phyloP scores from a whole-genome alignment of 371 early-diverging fungal genomes.

The Rhizopus delemar region DNA sequence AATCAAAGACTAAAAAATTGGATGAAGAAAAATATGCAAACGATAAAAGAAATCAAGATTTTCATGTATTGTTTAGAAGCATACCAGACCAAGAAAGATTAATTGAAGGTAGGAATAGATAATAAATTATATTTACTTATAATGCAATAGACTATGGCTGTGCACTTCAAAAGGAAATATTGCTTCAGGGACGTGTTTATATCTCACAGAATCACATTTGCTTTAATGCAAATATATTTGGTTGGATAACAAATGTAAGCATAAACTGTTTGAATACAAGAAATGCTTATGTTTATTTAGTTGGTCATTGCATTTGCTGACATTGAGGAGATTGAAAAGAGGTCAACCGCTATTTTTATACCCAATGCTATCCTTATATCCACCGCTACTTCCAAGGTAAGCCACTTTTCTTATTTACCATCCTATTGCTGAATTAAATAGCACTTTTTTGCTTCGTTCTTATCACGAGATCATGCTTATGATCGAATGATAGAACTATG shows the following conservation, averaged over 20 bases:
- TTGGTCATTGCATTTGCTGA: slow-evolving; percentile 80
- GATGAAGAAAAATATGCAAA: slow-evolving; percentile 24
- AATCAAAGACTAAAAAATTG: not conserved
- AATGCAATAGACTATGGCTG: slow-evolving; percentile 77
- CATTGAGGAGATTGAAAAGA: slow-evolving; percentile 77
- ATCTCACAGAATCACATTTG: slow-evolving; percentile 85
- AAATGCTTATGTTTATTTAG: slow-evolving; percentile 27
- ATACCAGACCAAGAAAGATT: slow-evolving; percentile 58
- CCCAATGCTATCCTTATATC: slow-evolving; percentile 83
- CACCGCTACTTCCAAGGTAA: slow-evolving; percentile 65
- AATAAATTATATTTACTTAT: not conserved
- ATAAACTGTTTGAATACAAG: not conserved
- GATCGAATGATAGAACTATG: slow-evolving; percentile 70
- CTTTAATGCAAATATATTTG: slow-evolving; percentile 95
- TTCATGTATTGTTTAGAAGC: slow-evolving; percentile 57
- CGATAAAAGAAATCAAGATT: slow-evolving; percentile 51
- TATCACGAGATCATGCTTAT: slow-evolving; percentile 78
- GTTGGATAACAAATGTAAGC: slow-evolving; percentile 87
- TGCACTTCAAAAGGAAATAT: slow-evolving; percentile 91
- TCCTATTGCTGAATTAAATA: slow-evolving; percentile 8
- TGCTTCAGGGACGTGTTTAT: slow-evolving; percentile 90
- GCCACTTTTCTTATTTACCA: not conserved
- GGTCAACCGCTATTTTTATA: slow-evolving; percentile 75
- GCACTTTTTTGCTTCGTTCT: slow-evolving; percentile 82
- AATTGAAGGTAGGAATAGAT: slow-evolving; percentile 50